Percentiles rank a stretch among this genome's conserved stretches.
phyloP scores from a whole-genome alignment of 208 protist species.

The Wallacemonas sp. region DNA sequence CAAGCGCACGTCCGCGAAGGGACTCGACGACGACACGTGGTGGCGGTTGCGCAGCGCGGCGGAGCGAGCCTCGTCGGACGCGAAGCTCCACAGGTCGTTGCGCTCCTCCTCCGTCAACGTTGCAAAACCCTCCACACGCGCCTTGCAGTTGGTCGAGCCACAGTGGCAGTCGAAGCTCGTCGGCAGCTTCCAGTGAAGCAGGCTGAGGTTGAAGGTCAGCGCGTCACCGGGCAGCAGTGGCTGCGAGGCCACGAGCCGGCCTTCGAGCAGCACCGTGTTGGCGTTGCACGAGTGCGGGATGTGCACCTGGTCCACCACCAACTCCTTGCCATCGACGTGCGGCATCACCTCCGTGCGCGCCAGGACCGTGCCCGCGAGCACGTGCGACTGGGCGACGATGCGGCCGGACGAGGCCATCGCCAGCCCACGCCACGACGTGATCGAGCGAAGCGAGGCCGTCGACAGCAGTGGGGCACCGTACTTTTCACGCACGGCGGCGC shows the following conservation, averaged over 20 bases:
- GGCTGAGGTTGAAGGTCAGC: constrained; percentile 72
- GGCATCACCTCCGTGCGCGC: constrained; percentile 29
- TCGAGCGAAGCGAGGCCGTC: constrained; percentile 29
- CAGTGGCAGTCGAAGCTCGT: constrained; percentile 53
- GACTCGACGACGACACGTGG: constrained; percentile 40
- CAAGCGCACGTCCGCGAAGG: constrained; percentile 35
- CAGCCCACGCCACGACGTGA: constrained; percentile 32
- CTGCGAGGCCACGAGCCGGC: constrained; percentile 47
- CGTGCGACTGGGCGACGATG: constrained; percentile 51
- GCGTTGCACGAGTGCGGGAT: constrained; percentile 79
- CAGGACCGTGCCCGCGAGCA: constrained; percentile 67
- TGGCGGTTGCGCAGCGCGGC: constrained; percentile 45
- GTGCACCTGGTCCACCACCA: constrained; percentile 51
- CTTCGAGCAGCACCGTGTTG: constrained; percentile 68
- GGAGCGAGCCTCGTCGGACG: constrained; percentile 35
- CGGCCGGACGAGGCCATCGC: constrained; percentile 37
- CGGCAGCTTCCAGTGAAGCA: constrained; percentile 46
- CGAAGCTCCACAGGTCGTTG: constrained; percentile 42
- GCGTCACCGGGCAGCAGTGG: constrained; percentile 57
- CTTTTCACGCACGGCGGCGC: constrained; percentile 71
- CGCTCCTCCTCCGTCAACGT: constrained; percentile 34
- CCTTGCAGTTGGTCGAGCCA: constrained; percentile 35
- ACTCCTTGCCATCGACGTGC: constrained; percentile 30
- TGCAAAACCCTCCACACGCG: constrained; percentile 50
- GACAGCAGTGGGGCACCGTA: constrained; percentile 39